Conservation (phyloP, 306 rosid species). For the Hippophae tibetana region DNA sequence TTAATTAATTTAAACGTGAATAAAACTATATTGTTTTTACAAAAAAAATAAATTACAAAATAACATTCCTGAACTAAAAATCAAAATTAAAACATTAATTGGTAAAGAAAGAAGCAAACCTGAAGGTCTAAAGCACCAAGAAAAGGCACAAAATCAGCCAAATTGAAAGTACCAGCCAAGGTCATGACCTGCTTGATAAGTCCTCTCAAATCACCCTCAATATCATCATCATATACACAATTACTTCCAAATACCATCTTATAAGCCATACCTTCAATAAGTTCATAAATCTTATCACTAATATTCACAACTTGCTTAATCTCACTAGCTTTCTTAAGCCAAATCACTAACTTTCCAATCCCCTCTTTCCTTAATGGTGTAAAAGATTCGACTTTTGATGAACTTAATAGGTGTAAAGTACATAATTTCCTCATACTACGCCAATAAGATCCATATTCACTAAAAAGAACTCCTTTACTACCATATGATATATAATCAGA, state of each 20-base stretch:
- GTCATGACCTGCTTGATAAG: constrained; percentile 1
- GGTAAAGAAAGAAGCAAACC: constrained; percentile 3
- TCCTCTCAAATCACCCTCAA: constrained; percentile 16
- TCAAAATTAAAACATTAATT: not conserved
- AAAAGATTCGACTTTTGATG: not conserved
- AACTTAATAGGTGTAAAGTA: constrained; percentile 16
- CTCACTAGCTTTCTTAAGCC: constrained; percentile 6
- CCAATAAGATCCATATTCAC: constrained; percentile 20
- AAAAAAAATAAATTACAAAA: not conserved
- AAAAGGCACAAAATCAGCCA: constrained; percentile 30
- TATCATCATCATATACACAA: not conserved
- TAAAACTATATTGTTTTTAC: too few species aligned
- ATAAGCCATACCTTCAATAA: not conserved
- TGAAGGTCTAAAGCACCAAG: constrained; percentile 26
- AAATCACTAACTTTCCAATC: not conserved
- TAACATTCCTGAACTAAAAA: not conserved
- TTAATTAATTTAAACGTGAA: too few species aligned
- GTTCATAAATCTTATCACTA: not conserved
- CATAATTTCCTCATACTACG: constrained; percentile 25
- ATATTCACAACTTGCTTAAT: constrained; percentile 20
- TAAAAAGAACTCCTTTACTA: constrained; percentile 10
- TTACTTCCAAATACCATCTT: constrained; percentile 1
- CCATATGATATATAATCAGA: constrained; percentile 15
- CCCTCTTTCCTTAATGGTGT: constrained; percentile 1
- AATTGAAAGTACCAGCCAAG: constrained; percentile 22